phyloP scores from a whole-genome alignment of 2,329 filamentous ascomycete genomes.

The Ascochyta pisi region DNA sequence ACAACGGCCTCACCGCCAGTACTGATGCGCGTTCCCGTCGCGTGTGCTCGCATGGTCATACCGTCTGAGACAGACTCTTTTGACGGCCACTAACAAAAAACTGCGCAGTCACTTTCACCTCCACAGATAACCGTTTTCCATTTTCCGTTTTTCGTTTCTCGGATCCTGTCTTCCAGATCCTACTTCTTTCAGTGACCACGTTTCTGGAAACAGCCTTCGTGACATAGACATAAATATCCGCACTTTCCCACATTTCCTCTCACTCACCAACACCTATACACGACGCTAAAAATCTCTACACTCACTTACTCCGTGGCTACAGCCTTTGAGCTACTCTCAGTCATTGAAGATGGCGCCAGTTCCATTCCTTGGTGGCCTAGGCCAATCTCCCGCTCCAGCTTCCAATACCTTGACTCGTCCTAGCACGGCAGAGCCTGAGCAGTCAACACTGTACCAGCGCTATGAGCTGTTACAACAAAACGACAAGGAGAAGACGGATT shows the following conservation, averaged over 20 bases:
- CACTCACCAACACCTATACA: conserved; percentile 9
- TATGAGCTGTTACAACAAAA: conserved; percentile 38
- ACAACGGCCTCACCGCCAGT: conserved; percentile 21
- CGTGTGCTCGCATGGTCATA: conserved; percentile 15
- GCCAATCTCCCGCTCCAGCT: conserved; percentile 6
- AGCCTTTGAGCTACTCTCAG: background rate
- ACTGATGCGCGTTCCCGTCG: conserved; percentile 9
- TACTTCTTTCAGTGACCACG: background rate
- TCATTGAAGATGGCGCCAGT: conserved; percentile 23
- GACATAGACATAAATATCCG: conserved; percentile 1
- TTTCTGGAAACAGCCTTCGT: conserved; percentile 13
- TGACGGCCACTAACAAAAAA: conserved; percentile 14
- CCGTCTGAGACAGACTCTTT: conserved; percentile 12
- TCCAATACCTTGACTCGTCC: background rate
- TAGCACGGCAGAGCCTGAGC: conserved; percentile 11
- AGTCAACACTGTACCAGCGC: conserved; percentile 35
- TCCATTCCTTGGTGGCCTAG: conserved; percentile 18
- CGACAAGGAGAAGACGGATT: conserved; percentile 41
- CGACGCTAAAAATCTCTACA: background rate
- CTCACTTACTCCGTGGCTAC: background rate
- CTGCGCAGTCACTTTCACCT: conserved; percentile 14
- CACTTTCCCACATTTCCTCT: conserved; percentile 14
- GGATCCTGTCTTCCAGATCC: background rate
- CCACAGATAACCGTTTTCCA: conserved; percentile 7
- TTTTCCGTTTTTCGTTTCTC: background rate